Conservation (phyloP, 129 eudicot species). For the Daucus carota region DH1_v3.0 NC_030386.2:22088501-22089000, state of each 20-base stretch:
- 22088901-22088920: conserved; percentile 80
- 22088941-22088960: conserved; percentile 74
- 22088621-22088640: conserved; percentile 32
- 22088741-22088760: conserved; percentile 28
- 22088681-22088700: conserved; percentile 88
- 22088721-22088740: conserved; percentile 78
- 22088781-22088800: not conserved
- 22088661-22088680: conserved; percentile 66
- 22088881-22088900: conserved; percentile 48
- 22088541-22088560: conserved; percentile 11
- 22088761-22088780: conserved; percentile 8
- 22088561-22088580: conserved; percentile 14
- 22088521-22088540: conserved; percentile 5
- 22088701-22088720: conserved; percentile 91
- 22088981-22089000: not conserved
- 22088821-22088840: conserved; percentile 16
- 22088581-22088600: conserved; percentile 20
- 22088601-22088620: conserved; percentile 19
- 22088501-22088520: conserved; percentile 35
- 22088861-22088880: conserved; percentile 24
- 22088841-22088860: conserved; percentile 8
- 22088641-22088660: conserved; percentile 64
- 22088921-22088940: conserved; percentile 73
- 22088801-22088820: conserved; percentile 24
- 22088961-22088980: conserved; percentile 25